Evolutionary conservation across 371 early-diverging fungal genomes (phyloP), one percentile per base, ranked within the genome.

Genomic region (Apophysomyces sp.): DNA sequence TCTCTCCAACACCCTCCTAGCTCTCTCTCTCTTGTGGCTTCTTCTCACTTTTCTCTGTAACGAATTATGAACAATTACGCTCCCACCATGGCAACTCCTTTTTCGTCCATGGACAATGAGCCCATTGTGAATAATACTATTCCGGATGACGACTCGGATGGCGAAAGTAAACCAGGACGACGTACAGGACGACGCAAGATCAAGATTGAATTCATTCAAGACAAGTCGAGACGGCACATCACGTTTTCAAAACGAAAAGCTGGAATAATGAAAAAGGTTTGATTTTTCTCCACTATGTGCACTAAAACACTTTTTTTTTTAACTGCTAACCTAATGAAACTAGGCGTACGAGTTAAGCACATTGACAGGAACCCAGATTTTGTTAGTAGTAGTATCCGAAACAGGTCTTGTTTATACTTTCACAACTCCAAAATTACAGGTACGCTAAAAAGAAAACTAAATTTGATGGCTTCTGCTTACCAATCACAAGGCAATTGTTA

Each of bases 161-260:
- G 65, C 31, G 65, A 64, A 55, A 32, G 60, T 15, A 64, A 64
- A 36, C 65, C 65, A 8, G 65, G 44, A 28, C 27, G 49, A 21
- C 49, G 49, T n/a, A 21, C 49, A 11, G 94, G 94, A 8, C 82
- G 98, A 52, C 86, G 95, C 70, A 97, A 97, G 76, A 97, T 98
- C 73, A 95, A 93, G 77, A 96, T 98, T 76, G 96, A 94, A 73
- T 98, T 92, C 68, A 99, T 99, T 57, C 90, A 92, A 60, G 97
- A 96, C 69, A 96, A 94, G 79, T 90, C 89, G 61, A 83, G 94
- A 60, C 87, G 99, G 66, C 94, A 96, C 65, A 97, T 98, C 61
- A 98, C 98, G 15, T 99, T 99, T 72, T 91, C 91, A 68, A 99
- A 99, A 77, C 86, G 99, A 72, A 99, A 98, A 75, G 94, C 97